Base-by-base conservation (phyloP, 164 flowering plant genomes). In the Sextonia rubra region DNA sequence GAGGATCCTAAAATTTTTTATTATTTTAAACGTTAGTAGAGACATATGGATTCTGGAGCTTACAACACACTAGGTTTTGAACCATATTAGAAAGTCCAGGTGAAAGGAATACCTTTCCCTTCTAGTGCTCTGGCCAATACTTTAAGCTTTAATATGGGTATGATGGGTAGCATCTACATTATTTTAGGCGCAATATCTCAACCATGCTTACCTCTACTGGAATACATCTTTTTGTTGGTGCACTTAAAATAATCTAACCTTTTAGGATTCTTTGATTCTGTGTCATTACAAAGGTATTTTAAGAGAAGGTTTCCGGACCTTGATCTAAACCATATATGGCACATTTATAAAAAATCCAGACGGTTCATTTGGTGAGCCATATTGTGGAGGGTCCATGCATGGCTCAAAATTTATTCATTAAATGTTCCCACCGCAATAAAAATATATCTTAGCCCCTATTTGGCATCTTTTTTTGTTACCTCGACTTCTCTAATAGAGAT, bases 1-100 rank as follows among this genome's bases (percentile, higher is more conserved):
- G 68, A 71, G 77, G 74, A 64, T 69, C 73, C 69, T 67, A 67
- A 5, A 26, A 44, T 44, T 66, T 66, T 17, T 66, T 66, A 44
- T 44, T 3, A 12, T 62, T 64, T 64, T 64, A 27, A 64, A 23
- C 1, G 47, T 32, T 32, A 64, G 47, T 64, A 17, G 44, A 15
- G 44, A 12, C 27, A 18, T 64, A 26, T 15, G 27, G 67, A 27
- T 25, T 64, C 67, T 14, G 26, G 18, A 64, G 15, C 47, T 30
- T 2, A 23, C 29, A 37, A 37, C 65, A 71, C 49, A 37, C 29
- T 47, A 69, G 74, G 67, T 71, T 60, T 70, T 69, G 74, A 73
- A 65, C 68, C 75, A 70, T 69, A 24, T 66, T 73, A 60, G 25
- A 56, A 72, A 64, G 55, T 44, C 30, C 47, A 30, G 27, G 12